Conservation (phyloP, 352 stramenopile genomes). For the Phytophthora tentaculata region DNA sequence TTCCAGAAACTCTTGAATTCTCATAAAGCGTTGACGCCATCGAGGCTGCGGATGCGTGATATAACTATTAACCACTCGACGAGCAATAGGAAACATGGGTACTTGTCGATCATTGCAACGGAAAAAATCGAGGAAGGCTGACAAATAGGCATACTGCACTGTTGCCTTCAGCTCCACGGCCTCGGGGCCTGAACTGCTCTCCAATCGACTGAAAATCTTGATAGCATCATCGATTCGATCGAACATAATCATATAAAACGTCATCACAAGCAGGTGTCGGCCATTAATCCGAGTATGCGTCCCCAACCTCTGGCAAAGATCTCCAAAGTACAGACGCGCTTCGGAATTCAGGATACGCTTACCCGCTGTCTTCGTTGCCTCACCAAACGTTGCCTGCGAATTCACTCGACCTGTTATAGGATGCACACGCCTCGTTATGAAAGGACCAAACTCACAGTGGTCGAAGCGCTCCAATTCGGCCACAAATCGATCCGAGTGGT, state of each 20-base stretch:
- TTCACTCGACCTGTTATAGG: conserved; percentile 32
- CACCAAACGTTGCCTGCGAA: conserved; percentile 7
- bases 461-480: conserved; percentile 39
- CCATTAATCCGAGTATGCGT: conserved; percentile 30
- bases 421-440: conserved; percentile 50
- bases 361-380: conserved; percentile 10
- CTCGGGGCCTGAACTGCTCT: conserved; percentile 3
- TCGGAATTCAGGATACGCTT: conserved; percentile 49
- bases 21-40: conserved; percentile 55
- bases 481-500: conserved; percentile 37
- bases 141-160: conserved; percentile 67
- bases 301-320: conserved; percentile 49
- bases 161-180: conserved; percentile 22
- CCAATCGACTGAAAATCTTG: conserved; percentile 39
- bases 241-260: conserved; percentile 60
- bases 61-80: conserved; percentile 47
- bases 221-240: conserved; percentile 46
- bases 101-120: conserved; percentile 12
- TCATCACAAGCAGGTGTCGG: conserved; percentile 49
- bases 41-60: conserved; percentile 43
- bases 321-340: conserved; percentile 44
- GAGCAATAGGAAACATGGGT: conserved; percentile 40
- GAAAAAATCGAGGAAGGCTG: conserved; percentile 69
- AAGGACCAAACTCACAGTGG: conserved; percentile 56
- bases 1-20: conserved; percentile 47